phyloP scores from a whole-genome alignment of 345 rosid genomes.

The Mangifera indica region DNA sequence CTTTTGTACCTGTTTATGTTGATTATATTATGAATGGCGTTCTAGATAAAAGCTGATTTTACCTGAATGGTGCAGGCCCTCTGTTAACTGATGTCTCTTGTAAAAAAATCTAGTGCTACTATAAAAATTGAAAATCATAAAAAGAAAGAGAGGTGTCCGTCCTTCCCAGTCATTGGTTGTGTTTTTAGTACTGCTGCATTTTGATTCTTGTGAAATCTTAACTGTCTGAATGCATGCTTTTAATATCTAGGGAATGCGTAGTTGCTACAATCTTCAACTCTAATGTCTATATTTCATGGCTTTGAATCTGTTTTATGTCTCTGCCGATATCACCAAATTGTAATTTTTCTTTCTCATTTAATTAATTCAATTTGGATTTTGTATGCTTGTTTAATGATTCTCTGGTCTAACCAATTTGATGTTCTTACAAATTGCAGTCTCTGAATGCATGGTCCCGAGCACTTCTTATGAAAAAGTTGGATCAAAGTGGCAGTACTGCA shows the following conservation, averaged over 20 bases:
- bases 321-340: neutral
- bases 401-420: slow-evolving; percentile 7
- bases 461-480: slow-evolving; percentile 87
- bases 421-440: slow-evolving; percentile 50
- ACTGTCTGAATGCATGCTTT: neutral
- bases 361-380: neutral
- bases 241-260: neutral
- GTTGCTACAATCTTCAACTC: neutral
- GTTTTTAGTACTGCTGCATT: neutral
- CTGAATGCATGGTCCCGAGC: slow-evolving; percentile 91
- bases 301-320: neutral
- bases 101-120: neutral
- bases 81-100: neutral
- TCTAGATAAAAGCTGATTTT: too few species aligned
- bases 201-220: neutral
- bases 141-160: neutral
- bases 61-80: too few species aligned
- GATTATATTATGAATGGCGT: too few species aligned
- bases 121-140: neutral
- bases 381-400: neutral
- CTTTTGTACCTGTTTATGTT: too few species aligned
- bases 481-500: slow-evolving; percentile 76
- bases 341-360: slow-evolving; percentile 2
- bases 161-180: neutral
- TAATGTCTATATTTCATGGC: neutral